Conservation (phyloP, 116 monocot species). For the Posidonia oceanica region DNA sequence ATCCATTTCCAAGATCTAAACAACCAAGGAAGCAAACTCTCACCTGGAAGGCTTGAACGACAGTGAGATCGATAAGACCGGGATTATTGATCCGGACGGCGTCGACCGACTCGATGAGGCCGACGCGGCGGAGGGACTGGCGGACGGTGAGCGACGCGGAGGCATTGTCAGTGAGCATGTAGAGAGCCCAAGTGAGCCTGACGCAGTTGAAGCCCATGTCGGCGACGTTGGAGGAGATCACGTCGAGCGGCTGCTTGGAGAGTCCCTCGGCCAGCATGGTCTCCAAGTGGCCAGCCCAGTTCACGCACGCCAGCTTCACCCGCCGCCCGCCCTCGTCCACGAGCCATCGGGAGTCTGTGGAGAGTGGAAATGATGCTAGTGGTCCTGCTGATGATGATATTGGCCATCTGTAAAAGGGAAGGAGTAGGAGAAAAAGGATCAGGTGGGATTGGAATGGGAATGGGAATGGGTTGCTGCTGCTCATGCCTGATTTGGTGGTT, state of each 20-base stretch:
- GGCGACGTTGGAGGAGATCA: conserved; percentile 1
- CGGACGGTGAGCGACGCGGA: conserved; percentile 28
- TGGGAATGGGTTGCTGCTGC: no score
- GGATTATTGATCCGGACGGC: conserved; percentile 25
- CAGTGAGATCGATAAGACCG: conserved; percentile 12
- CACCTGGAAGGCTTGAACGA: conserved; percentile 29
- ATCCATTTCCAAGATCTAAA: no score
- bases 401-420: no score
- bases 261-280: conserved; percentile 12
- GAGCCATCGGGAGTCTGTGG: conserved; percentile 10
- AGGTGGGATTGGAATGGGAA: neutral
- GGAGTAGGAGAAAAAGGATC: neutral
- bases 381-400: neutral
- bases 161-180: conserved; percentile 15
- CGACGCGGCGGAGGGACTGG: conserved; percentile 14
- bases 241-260: conserved; percentile 1
- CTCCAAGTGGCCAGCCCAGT: conserved; percentile 10
- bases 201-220: conserved; percentile 63
- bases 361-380: conserved; percentile 5
- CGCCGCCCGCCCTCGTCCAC: neutral
- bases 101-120: conserved; percentile 4
- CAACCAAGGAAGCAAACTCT: neutral
- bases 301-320: conserved; percentile 16
- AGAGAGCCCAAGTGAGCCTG: conserved; percentile 44
- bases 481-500: no score